Conservation (phyloP, 2,329 filamentous ascomycete species). For the Phyllachora maydis region DNA sequence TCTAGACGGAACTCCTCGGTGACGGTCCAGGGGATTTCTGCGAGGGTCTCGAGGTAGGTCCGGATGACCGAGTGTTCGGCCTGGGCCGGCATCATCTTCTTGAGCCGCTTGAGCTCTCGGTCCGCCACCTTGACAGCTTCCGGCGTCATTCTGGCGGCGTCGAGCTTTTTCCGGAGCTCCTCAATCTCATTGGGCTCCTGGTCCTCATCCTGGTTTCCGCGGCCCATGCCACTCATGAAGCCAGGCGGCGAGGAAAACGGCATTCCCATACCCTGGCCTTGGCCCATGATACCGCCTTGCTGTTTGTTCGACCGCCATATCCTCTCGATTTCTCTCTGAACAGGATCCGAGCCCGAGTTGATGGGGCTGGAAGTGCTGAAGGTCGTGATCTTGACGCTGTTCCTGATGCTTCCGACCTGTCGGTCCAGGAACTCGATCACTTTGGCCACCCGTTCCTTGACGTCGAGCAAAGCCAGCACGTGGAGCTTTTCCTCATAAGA, state of each 20-base stretch:
- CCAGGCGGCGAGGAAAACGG: conserved; percentile 10
- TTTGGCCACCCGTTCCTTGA: conserved; percentile 58
- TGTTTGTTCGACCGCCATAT: conserved; percentile 11
- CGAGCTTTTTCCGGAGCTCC: conserved; percentile 72
- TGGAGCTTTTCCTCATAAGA: conserved; percentile 81
- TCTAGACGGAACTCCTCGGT: conserved; percentile 74
- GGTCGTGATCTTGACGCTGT: conserved; percentile 68
- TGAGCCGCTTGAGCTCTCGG: conserved; percentile 67
- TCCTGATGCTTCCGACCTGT: conserved; percentile 69
- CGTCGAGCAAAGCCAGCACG: conserved; percentile 60
- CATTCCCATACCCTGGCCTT: conserved; percentile 5
- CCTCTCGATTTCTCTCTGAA: conserved; percentile 24
- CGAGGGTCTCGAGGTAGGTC: conserved; percentile 82
- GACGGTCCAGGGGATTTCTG: conserved; percentile 83
- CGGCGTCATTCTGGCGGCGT: conserved; percentile 58
- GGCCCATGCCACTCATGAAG: conserved; percentile 15
- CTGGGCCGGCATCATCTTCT: conserved; percentile 91
- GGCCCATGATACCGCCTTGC: conserved; percentile 5
- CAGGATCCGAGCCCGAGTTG: conserved; percentile 31
- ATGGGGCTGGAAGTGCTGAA: conserved; percentile 47
- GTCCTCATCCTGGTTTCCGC: conserved; percentile 39
- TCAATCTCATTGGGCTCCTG: conserved; percentile 81
- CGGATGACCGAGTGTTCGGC: conserved; percentile 89
- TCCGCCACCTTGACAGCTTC: conserved; percentile 86
- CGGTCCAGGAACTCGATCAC: conserved; percentile 70